These are phyloP conservation scores for Clonostachys sp. DNA, from an alignment of 2,329 filamentous ascomycete genomes.

Conservation along the genomic window DNA sequence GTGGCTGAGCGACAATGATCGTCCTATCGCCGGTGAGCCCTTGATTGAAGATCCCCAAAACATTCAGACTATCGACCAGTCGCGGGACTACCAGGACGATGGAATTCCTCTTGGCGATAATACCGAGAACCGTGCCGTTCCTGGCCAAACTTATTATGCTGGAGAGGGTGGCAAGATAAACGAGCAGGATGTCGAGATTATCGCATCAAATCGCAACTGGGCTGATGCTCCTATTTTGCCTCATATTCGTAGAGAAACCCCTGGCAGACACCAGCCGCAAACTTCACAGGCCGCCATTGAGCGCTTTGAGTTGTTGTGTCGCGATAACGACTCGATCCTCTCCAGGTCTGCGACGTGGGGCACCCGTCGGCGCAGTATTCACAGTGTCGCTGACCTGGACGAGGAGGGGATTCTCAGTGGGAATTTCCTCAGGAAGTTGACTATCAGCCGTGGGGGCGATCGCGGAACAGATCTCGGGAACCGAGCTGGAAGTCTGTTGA, in stretches of 20 bases:
- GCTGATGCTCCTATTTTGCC: conserved; percentile 41
- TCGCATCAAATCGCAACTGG: conserved; percentile 43
- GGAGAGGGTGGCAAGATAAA: conserved; percentile 34
- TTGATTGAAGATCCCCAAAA: not conserved
- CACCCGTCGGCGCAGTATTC: conserved; percentile 61
- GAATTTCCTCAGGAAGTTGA: conserved; percentile 59
- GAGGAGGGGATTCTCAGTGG: conserved; percentile 51
- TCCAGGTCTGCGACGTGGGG: conserved; percentile 67
- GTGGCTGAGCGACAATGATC: conserved; percentile 37
- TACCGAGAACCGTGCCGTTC: conserved; percentile 45
- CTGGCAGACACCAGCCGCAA: conserved; percentile 36
- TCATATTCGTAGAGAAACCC: conserved; percentile 28
- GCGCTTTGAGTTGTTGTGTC: conserved; percentile 43
- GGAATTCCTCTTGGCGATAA: conserved; percentile 37
- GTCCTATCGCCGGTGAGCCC: too few species aligned
- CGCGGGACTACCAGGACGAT: conserved; percentile 24
- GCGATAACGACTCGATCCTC: conserved; percentile 53
- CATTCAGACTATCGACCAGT: conserved; percentile 12
- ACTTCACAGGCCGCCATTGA: conserved; percentile 50
- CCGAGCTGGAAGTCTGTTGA: conserved; percentile 43
- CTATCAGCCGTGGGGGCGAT: conserved; percentile 39
- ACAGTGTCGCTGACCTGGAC: conserved; percentile 52
- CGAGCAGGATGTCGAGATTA: conserved; percentile 41
- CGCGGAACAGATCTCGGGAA: conserved; percentile 21
- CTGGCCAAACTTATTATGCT: conserved; percentile 44